Conservation (phyloP, 768 basidiomycete species). For the Lactarius trivialis region DNA sequence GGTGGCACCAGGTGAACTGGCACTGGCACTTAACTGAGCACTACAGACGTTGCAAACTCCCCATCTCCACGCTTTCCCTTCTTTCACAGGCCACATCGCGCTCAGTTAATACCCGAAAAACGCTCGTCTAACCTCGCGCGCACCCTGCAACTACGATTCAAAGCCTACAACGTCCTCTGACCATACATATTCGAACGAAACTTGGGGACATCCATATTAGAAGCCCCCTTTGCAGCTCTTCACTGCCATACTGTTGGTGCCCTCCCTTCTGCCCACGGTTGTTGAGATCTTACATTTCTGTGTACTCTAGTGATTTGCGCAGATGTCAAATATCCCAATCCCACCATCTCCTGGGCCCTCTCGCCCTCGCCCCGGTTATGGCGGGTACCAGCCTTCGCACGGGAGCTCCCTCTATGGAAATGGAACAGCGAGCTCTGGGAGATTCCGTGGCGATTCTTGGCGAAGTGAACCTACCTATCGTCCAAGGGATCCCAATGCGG, state of each 20-base stretch:
- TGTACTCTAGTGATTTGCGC: constrained; percentile 15
- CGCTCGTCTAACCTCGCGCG: background rate
- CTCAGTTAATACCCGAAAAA: constrained; percentile 5
- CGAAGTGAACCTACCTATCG: constrained; percentile 42
- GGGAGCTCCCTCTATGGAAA: constrained; percentile 33
- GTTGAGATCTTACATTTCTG: constrained; percentile 8
- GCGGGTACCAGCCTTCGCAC: constrained; percentile 45
- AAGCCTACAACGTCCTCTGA: background rate
- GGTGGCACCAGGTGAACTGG: constrained; percentile 15
- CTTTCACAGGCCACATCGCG: constrained; percentile 5
- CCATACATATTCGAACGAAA: background rate
- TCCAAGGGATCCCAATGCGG: constrained; percentile 27
- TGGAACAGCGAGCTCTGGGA: constrained; percentile 38
- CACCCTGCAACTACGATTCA: too few relatives aligned
- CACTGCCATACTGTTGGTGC: background rate
- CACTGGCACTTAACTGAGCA: background rate
- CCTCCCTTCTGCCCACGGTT: background rate
- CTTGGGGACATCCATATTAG: background rate
- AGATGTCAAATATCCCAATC: constrained; percentile 31
- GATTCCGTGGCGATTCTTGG: constrained; percentile 29
- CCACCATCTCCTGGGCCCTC: constrained; percentile 46
- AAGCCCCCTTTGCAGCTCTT: background rate
- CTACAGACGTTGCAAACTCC: background rate
- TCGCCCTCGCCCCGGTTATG: constrained; percentile 40
- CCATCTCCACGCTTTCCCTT: background rate